Base-by-base conservation (phyloP, 805 yeast species). In the Candida lessepsii region DNA sequence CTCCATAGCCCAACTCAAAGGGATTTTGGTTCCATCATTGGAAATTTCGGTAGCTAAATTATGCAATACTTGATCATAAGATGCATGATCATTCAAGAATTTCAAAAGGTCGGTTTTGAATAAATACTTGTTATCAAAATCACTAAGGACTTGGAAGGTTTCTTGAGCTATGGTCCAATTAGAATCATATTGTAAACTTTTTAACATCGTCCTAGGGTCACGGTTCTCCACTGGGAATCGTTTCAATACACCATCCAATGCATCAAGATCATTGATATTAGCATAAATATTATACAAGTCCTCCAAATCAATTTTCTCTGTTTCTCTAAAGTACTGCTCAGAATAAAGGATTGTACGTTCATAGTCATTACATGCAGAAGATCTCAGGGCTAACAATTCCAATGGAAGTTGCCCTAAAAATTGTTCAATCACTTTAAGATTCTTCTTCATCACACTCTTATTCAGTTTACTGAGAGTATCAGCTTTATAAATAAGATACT, bases 101-200 rank as follows among this genome's bases (percentile, higher is more conserved):
- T 78, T 78, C 38, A 91, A 55, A 46, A 84, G 64, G 29, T 83
- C 80, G 0, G 83, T 70, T 14, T 66, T 63, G 42, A 67, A 71
- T n/a, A 51, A 50, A 3, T 56, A 47, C 7, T 72, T 67, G 53
- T 55, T 62, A 51, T 56, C 73, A 39, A 32, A 41, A 5, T 63
- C 54, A 15, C 86, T 78, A 32, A 84, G 60, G 0, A 83, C 86
- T 33, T 81, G 81, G 50, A 87, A 82, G 26, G 96, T 87, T 45
- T 86, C 89, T 46, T 87, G 85, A 0, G 96, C 95, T 51, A 87
- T 74, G 29, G 80, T 73, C 96, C 96, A 89, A 51, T 83, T 83
- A 29, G 86, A 88, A 35, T 86, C 81, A 49, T 86, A 89, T 50
- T 88, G 93, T 39, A 91, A 80, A 42, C 87, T 87, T 5, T 81